These are phyloP conservation scores for Fusarium continuum DNA, from an alignment of 2,329 filamentous ascomycete genomes.

Conservation along the genomic window DNA sequence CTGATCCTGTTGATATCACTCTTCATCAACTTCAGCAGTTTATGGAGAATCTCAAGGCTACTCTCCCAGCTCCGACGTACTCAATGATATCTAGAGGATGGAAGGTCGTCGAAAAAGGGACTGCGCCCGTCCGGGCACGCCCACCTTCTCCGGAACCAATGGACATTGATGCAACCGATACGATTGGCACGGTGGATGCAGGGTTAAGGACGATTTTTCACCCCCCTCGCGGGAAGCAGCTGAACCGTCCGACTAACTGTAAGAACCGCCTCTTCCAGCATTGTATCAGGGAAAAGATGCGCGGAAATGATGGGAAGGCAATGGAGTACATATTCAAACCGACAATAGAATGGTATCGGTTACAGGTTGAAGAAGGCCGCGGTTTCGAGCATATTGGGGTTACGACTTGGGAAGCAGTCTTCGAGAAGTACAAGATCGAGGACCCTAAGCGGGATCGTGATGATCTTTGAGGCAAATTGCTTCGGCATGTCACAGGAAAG, in stretches of 20 bases:
- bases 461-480: neutral
- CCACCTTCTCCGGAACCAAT: constrained; percentile 22
- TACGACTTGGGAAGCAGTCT: constrained; percentile 54
- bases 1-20: constrained; percentile 55
- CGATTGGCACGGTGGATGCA: constrained; percentile 20
- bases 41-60: constrained; percentile 44
- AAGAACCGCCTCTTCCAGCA: constrained; percentile 57
- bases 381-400: constrained; percentile 61
- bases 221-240: constrained; percentile 51
- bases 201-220: constrained; percentile 56
- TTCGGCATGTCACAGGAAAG: neutral
- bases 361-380: constrained; percentile 57
- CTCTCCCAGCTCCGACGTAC: constrained; percentile 49
- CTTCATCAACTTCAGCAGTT: constrained; percentile 50
- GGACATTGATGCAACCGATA: constrained; percentile 35
- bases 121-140: neutral
- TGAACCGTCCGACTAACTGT: constrained; percentile 46
- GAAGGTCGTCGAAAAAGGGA: constrained; percentile 44
- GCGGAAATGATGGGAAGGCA: neutral
- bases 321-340: constrained; percentile 54
- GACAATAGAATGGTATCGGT: constrained; percentile 62
- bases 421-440: constrained; percentile 44
- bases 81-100: constrained; percentile 51
- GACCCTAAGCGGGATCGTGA: constrained; percentile 30
- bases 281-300: constrained; percentile 32